Conservation (phyloP, 768 basidiomycete species). For the Tremella fuciformis region DNA sequence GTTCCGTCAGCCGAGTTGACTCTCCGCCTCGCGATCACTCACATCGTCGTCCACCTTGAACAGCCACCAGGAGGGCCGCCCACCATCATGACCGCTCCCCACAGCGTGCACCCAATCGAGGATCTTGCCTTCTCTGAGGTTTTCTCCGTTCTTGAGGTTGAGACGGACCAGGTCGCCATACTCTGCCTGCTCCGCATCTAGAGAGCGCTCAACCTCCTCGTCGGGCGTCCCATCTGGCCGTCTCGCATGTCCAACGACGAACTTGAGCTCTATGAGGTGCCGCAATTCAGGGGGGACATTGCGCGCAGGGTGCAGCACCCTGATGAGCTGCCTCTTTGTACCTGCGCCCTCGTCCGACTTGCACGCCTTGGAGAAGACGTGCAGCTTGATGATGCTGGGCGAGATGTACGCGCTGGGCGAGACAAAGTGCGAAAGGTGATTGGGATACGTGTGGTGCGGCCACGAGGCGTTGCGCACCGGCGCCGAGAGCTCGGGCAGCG, state of each 20-base stretch:
- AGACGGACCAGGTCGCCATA: constrained; percentile 28
- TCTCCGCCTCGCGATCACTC: constrained; percentile 5
- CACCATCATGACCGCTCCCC: constrained; percentile 22
- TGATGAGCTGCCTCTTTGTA: constrained; percentile 15
- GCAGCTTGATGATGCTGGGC: constrained; percentile 22
- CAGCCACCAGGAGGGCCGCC: constrained; percentile 23
- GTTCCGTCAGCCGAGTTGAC: not conserved
- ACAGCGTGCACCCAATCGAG: constrained; percentile 21
- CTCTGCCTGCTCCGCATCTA: constrained; percentile 18
- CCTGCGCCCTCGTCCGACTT: constrained; percentile 4
- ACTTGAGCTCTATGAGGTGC: constrained; percentile 31
- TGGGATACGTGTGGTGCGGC: no score
- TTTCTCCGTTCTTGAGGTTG: constrained; percentile 18
- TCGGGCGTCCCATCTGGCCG: constrained; percentile 8
- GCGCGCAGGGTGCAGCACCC: constrained; percentile 6
- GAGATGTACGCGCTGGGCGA: constrained; percentile 1
- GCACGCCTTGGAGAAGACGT: constrained; percentile 30
- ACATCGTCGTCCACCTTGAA: constrained; percentile 40
- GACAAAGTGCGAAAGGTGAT: not conserved
- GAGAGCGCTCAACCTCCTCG: constrained; percentile 11
- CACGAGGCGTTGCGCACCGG: constrained; percentile 13
- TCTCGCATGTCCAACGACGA: constrained; percentile 26
- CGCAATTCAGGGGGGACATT: constrained; percentile 18
- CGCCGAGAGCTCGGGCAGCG: constrained; percentile 14
- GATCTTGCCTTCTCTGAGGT: constrained; percentile 25